Conservation (phyloP, 768 basidiomycete genomes). For the Auricularia sp. region DNA sequence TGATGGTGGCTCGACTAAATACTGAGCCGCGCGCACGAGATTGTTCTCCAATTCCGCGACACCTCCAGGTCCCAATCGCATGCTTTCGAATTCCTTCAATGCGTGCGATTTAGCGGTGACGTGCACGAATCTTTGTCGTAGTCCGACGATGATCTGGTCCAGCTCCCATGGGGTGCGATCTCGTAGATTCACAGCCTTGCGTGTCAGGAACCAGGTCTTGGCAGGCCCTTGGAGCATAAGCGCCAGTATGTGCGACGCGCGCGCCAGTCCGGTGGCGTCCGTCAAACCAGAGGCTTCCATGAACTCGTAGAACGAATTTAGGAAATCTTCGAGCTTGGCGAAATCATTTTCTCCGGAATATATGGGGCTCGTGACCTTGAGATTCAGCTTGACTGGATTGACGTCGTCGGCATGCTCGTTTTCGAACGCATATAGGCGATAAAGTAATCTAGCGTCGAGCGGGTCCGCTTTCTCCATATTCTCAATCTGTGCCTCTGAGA, state of each 20-base stretch:
- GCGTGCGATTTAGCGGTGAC: neutral
- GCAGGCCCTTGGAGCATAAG: neutral
- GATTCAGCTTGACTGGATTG: neutral
- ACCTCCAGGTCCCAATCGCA: neutral
- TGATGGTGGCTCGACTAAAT: neutral
- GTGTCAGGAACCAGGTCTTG: neutral
- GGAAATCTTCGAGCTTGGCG: neutral
- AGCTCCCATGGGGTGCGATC: neutral
- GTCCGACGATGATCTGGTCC: neutral
- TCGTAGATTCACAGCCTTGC: neutral
- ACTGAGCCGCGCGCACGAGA: neutral
- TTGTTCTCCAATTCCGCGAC: neutral
- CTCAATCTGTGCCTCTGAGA: neutral
- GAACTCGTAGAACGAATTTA: neutral
- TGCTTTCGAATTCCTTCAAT: neutral
- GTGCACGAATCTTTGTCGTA: neutral
- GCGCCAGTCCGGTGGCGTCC: neutral
- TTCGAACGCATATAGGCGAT: neutral
- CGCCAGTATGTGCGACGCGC: neutral
- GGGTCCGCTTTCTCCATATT: neutral
- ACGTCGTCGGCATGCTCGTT: neutral
- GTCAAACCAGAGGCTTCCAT: neutral
- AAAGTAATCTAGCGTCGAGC: neutral
- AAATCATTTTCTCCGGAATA: neutral
- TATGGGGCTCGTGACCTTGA: neutral